These are phyloP conservation scores for Podaxis sp. DNA, from an alignment of 768 basidiomycete species.

Conservation along the genomic window DNA sequence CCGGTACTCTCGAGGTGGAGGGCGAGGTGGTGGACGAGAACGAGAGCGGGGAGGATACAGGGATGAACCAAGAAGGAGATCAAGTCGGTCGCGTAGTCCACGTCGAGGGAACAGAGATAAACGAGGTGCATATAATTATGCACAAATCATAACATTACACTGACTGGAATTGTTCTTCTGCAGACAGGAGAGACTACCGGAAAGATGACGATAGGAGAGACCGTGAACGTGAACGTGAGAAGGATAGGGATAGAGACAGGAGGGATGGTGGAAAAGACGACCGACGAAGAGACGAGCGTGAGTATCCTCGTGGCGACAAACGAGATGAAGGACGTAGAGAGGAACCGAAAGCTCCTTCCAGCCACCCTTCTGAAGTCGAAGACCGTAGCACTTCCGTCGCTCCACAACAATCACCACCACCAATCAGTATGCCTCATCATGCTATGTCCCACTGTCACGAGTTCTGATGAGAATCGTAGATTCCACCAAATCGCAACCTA, in stretches of 20 bases:
- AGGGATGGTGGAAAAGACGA: conserved; percentile 40
- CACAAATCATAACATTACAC: not conserved
- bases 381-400: conserved; percentile 26
- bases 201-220: conserved; percentile 19
- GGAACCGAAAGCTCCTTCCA: conserved; percentile 35
- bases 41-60: conserved; percentile 37
- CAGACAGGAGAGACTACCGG: conserved; percentile 12
- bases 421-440: not conserved
- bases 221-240: conserved; percentile 29
- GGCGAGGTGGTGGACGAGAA: conserved; percentile 30
- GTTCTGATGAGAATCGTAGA: not conserved
- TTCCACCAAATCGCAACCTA: not conserved
- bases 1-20: conserved; percentile 34
- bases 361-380: conserved; percentile 35
- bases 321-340: conserved; percentile 32
- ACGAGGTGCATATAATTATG: not conserved
- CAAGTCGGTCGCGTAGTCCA: conserved; percentile 52
- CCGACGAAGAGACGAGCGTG: conserved; percentile 34
- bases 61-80: conserved; percentile 44
- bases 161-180: not conserved
- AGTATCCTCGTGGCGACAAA: conserved; percentile 28
- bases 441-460: too few species aligned
- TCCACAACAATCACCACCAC: conserved; percentile 13
- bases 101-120: conserved; percentile 27
- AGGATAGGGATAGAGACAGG: conserved; percentile 35